Percentiles rank a stretch among this genome's conserved stretches.
Evolutionary conservation across 257 asterid species (phyloP).

Genomic region (Cinchona pubescens): DNA sequence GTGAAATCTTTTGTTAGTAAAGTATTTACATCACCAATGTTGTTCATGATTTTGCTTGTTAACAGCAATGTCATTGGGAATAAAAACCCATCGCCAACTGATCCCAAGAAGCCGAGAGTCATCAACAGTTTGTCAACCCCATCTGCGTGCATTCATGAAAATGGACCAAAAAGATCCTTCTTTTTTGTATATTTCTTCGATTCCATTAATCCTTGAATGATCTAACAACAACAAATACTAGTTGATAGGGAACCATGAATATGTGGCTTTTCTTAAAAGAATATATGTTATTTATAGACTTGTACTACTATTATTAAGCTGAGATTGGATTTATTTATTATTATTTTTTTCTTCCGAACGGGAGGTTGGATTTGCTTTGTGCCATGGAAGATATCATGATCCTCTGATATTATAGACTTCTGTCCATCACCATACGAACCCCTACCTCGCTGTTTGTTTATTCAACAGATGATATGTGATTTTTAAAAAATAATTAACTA

Average conservation of each 20-base stretch:
- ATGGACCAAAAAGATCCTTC: no score
- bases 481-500: no score
- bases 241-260: no score
- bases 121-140: conserved; percentile 46
- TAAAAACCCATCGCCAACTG: conserved; percentile 64
- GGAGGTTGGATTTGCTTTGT: no score
- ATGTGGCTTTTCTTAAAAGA: no score
- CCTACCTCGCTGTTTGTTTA: background rate
- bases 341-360: background rate
- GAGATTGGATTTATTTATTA: no score
- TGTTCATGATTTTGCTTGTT: conserved; percentile 66
- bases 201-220: background rate
- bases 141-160: conserved; percentile 75
- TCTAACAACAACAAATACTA: background rate
- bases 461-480: no score
- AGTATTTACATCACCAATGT: conserved; percentile 38
- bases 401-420: conserved; percentile 2
- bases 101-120: conserved; percentile 64
- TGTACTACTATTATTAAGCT: no score
- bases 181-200: conserved; percentile 21
- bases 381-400: no score
- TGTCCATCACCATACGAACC: background rate
- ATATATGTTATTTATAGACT: no score
- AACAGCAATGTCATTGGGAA: conserved; percentile 61
- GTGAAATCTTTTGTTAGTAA: conserved; percentile 31